Base-by-base conservation (phyloP, 2,329 filamentous ascomycete genomes). In the Biscogniauxia marginata region DNA sequence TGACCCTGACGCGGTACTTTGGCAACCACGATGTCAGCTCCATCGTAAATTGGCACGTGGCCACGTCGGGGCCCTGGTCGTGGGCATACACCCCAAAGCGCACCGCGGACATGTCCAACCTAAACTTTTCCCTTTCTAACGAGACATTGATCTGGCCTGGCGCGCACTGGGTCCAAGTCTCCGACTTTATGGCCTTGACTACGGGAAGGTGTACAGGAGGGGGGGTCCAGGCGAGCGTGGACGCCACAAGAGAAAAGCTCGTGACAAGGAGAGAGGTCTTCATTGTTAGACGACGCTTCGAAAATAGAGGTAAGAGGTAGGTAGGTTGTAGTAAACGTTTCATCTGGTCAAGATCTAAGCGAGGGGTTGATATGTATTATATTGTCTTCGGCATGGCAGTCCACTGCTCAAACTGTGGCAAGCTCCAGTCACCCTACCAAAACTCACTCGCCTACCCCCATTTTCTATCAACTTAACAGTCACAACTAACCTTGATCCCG, bases 11-110 rank as follows among this genome's bases (percentile, higher is more conserved):
- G 18, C 61, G 59, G 21, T 58, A 63, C 24, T 60, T 59, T n/a
- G 61, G 61, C 51, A 53, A 60, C 59, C 59, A 63, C 7, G 55
- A 55, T 16, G 48, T 55, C 7, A 60, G 57, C 47, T 63, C 61
- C 7, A 53, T 23, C 4, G 59, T 58, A 21, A 63, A 58, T 18
- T 63, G 55, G 19, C 61, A 61, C 11, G 34, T 3, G 9, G 59
- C 49, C 2, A 48, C 6, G 21, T 61, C 59, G 24, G 61, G 57
- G 9, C 59, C 60, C 24, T 57, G 55, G 16, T 59, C 55, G 34
- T 62, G 61, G 2, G 57, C 61, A 39, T 50, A 52, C 0, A 57
- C 39, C 16, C 50, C 59, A 34, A 63, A 54, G 9, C 11, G 34
- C 55, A 62, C 53, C 6, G 7, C 21, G 2, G 57, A 51, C 23